A percentile compares a stretch with the other conserved stretches of the same genome.
phyloP scores from a whole-genome alignment of 2,329 filamentous ascomycete species.

The Alternaria gaisen region DNA sequence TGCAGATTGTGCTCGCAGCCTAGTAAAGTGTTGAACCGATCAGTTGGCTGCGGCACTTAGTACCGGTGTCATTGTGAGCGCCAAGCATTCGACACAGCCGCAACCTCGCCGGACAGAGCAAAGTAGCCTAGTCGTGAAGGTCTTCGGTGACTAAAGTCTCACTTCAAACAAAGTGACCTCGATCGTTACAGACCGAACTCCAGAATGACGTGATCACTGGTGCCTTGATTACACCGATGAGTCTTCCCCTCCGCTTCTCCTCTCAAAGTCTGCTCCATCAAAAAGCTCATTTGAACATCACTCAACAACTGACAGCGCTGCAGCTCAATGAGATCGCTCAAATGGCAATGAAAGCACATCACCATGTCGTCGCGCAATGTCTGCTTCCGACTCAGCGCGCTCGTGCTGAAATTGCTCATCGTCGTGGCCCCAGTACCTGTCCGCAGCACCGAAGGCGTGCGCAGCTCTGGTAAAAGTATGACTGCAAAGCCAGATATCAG shows the following conservation, averaged over 20 bases:
- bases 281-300: constrained; percentile 11
- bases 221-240: constrained; percentile 11
- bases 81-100: neutral
- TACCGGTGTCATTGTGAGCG: neutral
- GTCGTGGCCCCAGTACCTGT: neutral
- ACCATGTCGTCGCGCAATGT: neutral
- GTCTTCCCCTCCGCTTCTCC: neutral
- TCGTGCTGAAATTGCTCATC: neutral
- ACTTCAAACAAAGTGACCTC: too few relatives aligned
- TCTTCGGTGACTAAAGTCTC: too few relatives aligned
- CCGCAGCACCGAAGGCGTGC: neutral
- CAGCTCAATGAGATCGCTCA: constrained; percentile 24
- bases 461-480: constrained; percentile 15
- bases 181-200: constrained; percentile 9
- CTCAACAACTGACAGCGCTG: constrained; percentile 22
- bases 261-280: constrained; percentile 17
- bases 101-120: neutral
- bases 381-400: neutral
- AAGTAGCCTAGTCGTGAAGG: too few relatives aligned
- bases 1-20: neutral
- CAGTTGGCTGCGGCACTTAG: neutral
- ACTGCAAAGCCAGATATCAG: constrained; percentile 19
- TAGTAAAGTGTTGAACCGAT: neutral
- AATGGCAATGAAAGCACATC: constrained; percentile 26
- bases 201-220: neutral